Percentiles rank a stretch among this genome's conserved stretches.
phyloP scores from a whole-genome alignment of 2,329 filamentous ascomycete genomes.

The Epicoccum sorghinum region DNA sequence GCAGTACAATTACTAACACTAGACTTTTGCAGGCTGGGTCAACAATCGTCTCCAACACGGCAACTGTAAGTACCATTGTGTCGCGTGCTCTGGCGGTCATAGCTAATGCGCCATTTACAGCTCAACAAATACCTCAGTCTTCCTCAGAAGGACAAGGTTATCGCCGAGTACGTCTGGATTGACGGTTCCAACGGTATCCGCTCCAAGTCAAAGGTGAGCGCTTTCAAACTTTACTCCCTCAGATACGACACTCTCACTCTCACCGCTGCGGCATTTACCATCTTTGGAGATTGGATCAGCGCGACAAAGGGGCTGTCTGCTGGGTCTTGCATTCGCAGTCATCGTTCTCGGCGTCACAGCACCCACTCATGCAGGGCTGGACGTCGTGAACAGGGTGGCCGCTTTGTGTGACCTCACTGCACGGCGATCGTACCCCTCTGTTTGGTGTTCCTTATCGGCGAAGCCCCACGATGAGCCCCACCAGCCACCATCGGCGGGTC shows the following conservation, averaged over 20 bases:
- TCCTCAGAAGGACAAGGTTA: conserved; percentile 84
- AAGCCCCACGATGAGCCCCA: conserved; percentile 41
- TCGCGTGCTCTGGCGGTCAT: conserved; percentile 22
- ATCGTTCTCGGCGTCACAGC: conserved; percentile 4
- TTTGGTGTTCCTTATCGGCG: conserved; percentile 40
- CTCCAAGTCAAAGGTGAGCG: conserved; percentile 92
- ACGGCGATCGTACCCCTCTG: conserved; percentile 22
- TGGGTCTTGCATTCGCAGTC: conserved; percentile 6
- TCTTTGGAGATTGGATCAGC: conserved; percentile 5
- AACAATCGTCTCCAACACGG: conserved; percentile 55
- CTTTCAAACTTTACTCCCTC: conserved; percentile 18
- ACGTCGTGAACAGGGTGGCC: conserved; percentile 16
- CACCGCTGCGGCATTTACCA: conserved; percentile 18
- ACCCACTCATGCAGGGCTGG: conserved; percentile 11
- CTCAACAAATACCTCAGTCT: conserved; percentile 91
- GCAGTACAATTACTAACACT: conserved; percentile 21
- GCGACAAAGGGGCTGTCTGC: conserved; percentile 1
- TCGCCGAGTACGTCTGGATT: conserved; percentile 98
- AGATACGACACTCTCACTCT: conserved; percentile 3
- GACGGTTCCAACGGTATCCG: conserved; percentile 82
- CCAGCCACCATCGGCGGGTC: conserved; percentile 19
- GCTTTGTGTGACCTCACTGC: conserved; percentile 29
- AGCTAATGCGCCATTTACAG: conserved; percentile 56
- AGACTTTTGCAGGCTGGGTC: conserved; percentile 42
- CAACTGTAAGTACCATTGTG: conserved; percentile 50